Conservation (phyloP, 176 grass and related monocot genomes). For the Avena eriantha region DNA sequence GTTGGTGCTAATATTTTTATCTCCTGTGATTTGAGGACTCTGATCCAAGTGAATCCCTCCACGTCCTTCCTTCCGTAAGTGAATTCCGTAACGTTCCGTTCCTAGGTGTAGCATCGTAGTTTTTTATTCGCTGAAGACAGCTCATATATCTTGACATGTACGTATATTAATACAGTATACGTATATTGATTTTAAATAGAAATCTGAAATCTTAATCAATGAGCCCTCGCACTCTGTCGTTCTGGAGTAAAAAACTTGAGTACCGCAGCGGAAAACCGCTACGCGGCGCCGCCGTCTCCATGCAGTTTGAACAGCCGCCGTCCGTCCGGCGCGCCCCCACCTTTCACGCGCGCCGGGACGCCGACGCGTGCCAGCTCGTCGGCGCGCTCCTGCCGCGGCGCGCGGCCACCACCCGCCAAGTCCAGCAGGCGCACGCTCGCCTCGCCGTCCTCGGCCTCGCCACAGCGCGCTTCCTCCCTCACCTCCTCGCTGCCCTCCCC, state of each 20-base stretch:
- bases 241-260: neutral
- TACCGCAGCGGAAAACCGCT: neutral
- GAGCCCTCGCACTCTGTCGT: too few species aligned
- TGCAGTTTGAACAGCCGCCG: slow-evolving; percentile 34
- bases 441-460: slow-evolving; percentile 68
- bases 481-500: slow-evolving; percentile 55
- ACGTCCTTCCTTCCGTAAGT: too few species aligned
- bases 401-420: slow-evolving; percentile 36
- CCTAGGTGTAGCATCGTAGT: too few species aligned
- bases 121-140: too few species aligned
- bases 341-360: slow-evolving; percentile 22
- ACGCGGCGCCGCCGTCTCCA: slow-evolving; percentile 25
- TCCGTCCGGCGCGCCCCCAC: slow-evolving; percentile 41
- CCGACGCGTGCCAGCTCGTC: slow-evolving; percentile 41
- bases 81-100: too few species aligned
- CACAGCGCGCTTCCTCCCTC: slow-evolving; percentile 45
- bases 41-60: too few species aligned
- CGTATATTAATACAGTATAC: too few species aligned
- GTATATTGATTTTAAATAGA: too few species aligned
- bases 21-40: too few species aligned
- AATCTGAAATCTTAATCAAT: too few species aligned
- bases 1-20: too few species aligned
- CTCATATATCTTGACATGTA: too few species aligned
- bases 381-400: slow-evolving; percentile 44
- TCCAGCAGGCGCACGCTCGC: slow-evolving; percentile 71